Evolutionary conservation across 768 basidiomycete genomes (phyloP).

Genomic region (Nevesoporus exiguus): DNA sequence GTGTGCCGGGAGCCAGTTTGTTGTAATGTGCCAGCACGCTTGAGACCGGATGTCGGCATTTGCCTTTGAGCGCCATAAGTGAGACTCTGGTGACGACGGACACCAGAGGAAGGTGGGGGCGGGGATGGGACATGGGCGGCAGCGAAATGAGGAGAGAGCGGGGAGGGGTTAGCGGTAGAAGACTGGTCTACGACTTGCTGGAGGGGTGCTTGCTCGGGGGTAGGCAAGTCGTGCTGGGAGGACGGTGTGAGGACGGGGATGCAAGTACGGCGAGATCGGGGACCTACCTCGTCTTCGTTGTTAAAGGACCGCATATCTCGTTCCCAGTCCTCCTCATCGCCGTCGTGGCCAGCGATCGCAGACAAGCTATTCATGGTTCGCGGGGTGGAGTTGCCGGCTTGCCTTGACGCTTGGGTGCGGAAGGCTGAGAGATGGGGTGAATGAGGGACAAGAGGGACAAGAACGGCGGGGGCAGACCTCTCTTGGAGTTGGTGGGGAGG

Average conservation of each 20-base stretch:
- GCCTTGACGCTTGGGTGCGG: constrained; percentile 46
- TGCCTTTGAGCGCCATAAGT: constrained; percentile 64
- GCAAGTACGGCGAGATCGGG: constrained; percentile 1
- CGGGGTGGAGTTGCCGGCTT: constrained; percentile 61
- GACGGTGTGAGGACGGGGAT: neutral
- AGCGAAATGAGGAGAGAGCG: constrained; percentile 62
- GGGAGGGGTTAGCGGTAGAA: constrained; percentile 41
- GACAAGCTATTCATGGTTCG: constrained; percentile 79
- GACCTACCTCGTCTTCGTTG: constrained; percentile 64
- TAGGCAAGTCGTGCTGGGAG: constrained; percentile 23
- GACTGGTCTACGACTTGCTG: constrained; percentile 51
- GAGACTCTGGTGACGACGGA: constrained; percentile 77
- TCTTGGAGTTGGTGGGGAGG: constrained; percentile 75
- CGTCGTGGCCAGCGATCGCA: constrained; percentile 82
- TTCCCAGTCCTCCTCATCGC: constrained; percentile 88
- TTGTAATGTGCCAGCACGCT: constrained; percentile 69
- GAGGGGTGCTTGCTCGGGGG: constrained; percentile 34
- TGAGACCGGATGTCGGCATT: constrained; percentile 53
- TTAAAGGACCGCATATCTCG: constrained; percentile 54
- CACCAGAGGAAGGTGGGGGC: constrained; percentile 64
- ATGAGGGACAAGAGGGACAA: neutral
- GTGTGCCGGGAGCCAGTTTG: constrained; percentile 42
- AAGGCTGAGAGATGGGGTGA: constrained; percentile 39
- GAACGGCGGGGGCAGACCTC: constrained; percentile 43
- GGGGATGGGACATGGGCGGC: constrained; percentile 58